phyloP scores from a whole-genome alignment of 257 asterid species.

The Echium plantagineum region DNA sequence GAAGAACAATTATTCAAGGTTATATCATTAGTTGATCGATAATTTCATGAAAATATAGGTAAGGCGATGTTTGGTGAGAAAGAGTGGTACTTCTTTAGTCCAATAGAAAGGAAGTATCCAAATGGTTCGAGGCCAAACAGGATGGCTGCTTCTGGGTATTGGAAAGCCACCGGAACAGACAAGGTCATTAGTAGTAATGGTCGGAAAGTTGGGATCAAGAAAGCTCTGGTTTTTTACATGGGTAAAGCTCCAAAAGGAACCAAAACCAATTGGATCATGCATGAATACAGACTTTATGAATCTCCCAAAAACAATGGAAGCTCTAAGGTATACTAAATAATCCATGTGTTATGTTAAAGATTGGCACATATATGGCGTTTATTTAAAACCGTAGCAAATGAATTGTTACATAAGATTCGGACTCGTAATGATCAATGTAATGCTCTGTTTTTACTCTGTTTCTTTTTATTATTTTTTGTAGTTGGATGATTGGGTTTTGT shows the following conservation, averaged over 20 bases:
- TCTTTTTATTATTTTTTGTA: constrained; percentile 3
- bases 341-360: too few species aligned
- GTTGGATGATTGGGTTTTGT: constrained; percentile 84
- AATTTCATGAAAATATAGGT: constrained; percentile 33
- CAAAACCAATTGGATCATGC: constrained; percentile 94
- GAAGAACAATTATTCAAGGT: too few species aligned
- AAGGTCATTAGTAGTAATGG: constrained; percentile 51
- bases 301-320: constrained; percentile 36
- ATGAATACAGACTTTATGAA: constrained; percentile 56
- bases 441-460: not conserved
- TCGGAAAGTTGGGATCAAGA: constrained; percentile 76
- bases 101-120: constrained; percentile 76
- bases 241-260: constrained; percentile 93
- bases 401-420: too few species aligned
- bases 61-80: constrained; percentile 79
- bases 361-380: too few species aligned
- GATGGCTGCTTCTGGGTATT: constrained; percentile 79
- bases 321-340: constrained; percentile 24
- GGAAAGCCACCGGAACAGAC: constrained; percentile 94
- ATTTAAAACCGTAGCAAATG: too few species aligned
- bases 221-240: constrained; percentile 73
- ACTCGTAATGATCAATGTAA: not conserved
- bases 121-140: constrained; percentile 85
- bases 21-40: too few species aligned
- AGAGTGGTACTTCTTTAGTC: constrained; percentile 89